Conservation (phyloP, 495 filamentous ascomycete species). For the Annulohypoxylon stygium region DNA sequence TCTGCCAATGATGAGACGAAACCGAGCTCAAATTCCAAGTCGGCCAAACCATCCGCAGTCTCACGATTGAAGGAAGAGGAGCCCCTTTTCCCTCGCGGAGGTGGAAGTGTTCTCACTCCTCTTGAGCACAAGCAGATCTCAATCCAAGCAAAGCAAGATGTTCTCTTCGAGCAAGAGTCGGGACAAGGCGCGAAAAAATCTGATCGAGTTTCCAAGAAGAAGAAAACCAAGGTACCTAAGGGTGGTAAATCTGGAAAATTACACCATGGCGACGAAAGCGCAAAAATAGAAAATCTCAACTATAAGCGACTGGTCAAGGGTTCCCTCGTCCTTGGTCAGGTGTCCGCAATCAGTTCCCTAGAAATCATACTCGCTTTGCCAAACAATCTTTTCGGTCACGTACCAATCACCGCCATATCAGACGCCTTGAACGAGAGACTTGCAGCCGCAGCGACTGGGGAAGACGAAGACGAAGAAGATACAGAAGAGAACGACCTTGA, state of each 20-base stretch:
- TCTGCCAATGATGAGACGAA: constrained; percentile 42
- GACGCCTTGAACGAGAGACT: constrained; percentile 70
- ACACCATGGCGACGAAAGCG: constrained; percentile 64
- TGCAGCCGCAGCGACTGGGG: constrained; percentile 68
- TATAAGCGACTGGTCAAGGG: constrained; percentile 91
- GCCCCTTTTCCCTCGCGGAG: constrained; percentile 90
- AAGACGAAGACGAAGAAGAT: constrained; percentile 61
- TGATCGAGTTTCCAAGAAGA: constrained; percentile 65
- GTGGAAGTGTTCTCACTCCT: constrained; percentile 89
- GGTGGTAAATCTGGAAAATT: constrained; percentile 57
- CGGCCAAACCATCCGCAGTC: constrained; percentile 44
- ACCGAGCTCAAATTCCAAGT: constrained; percentile 45
- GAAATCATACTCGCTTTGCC: constrained; percentile 86
- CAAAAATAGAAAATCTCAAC: constrained; percentile 87
- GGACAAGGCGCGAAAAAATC: constrained; percentile 57
- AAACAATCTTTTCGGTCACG: constrained; percentile 91
- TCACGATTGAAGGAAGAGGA: constrained; percentile 77
- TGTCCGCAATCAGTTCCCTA: constrained; percentile 81
- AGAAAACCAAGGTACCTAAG: constrained; percentile 66
- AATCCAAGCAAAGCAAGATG: constrained; percentile 91
- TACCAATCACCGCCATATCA: constrained; percentile 91
- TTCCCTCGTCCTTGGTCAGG: constrained; percentile 85
- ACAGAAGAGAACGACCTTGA: constrained; percentile 71
- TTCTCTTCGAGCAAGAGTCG: constrained; percentile 87
- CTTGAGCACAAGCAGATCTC: constrained; percentile 97